Evolutionary conservation across 1,139 yeast genomes (phyloP).

Genomic region (Waltiozyma sp.): DNA sequence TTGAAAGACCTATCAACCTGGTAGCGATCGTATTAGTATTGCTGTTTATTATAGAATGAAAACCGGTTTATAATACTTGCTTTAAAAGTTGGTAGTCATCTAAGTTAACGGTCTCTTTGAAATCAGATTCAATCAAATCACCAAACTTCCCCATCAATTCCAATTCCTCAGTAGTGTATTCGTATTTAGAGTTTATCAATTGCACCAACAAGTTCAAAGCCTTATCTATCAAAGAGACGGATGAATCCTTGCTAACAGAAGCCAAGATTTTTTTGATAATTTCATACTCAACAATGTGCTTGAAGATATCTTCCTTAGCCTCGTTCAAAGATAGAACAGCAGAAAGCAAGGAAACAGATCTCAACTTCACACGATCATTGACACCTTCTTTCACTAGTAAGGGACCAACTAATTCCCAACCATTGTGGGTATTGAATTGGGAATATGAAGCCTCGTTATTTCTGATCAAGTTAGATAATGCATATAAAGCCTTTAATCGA

Average conservation of each 20-base stretch:
- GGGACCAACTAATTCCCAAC: conserved; percentile 44
- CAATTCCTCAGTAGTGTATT: conserved; percentile 39
- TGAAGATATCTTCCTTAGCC: conserved; percentile 25
- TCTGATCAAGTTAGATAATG: conserved; percentile 65
- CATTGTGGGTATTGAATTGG: conserved; percentile 43
- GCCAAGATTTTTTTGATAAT: conserved; percentile 29
- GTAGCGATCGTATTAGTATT: neutral
- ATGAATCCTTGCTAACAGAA: conserved; percentile 30
- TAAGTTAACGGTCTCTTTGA: conserved; percentile 36
- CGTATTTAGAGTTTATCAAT: conserved; percentile 33
- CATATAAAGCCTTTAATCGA: conserved; percentile 58
- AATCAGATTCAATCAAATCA: conserved; percentile 28
- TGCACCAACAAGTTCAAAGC: conserved; percentile 42
- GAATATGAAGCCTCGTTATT: conserved; percentile 51
- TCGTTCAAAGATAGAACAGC: conserved; percentile 43
- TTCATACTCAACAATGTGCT: conserved; percentile 31
- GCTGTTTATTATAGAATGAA: conserved; percentile 16
- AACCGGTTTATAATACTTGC: conserved; percentile 27
- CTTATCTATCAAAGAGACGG: conserved; percentile 50
- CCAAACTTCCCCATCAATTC: conserved; percentile 30
- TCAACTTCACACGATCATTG: conserved; percentile 33
- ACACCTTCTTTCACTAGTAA: conserved; percentile 15
- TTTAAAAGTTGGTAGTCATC: conserved; percentile 43
- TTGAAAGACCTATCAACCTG: neutral
- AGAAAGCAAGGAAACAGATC: conserved; percentile 46